Evolutionary conservation across 2,329 filamentous ascomycete species (phyloP).

Genomic region (Cladosporium sp.): DNA sequence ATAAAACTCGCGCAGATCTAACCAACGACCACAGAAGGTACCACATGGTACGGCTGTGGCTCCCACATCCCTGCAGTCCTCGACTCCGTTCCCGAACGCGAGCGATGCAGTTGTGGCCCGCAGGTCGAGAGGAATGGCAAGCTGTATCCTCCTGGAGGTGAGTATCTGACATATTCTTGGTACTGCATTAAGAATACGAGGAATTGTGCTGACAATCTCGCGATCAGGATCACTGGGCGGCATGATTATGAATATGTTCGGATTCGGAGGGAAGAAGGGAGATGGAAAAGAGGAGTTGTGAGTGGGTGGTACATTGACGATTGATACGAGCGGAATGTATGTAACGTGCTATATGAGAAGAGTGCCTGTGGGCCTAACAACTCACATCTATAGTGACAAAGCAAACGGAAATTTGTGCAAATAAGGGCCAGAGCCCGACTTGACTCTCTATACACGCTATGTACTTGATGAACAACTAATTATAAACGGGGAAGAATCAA

Average conservation of each 20-base stretch:
- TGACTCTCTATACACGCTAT: neutral
- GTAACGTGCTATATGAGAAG: no score
- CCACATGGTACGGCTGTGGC: constrained; percentile 34
- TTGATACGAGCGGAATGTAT: no score
- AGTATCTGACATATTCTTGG: neutral
- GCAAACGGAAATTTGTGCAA: no score
- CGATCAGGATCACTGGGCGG: neutral
- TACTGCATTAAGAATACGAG: neutral
- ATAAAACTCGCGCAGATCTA: neutral
- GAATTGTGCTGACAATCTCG: neutral
- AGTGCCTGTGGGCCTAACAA: no score
- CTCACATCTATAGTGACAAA: no score
- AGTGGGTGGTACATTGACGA: neutral
- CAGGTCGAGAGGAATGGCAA: constrained; percentile 55
- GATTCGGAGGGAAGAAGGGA: constrained; percentile 9
- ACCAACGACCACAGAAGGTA: constrained; percentile 21
- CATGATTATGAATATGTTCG: constrained; percentile 10
- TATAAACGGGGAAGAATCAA: neutral
- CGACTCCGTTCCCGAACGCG: constrained; percentile 49
- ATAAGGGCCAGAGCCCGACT: no score
- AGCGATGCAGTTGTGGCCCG: constrained; percentile 61
- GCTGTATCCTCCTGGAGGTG: constrained; percentile 50
- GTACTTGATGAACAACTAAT: neutral
- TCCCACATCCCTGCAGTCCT: constrained; percentile 59
- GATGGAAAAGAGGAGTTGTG: constrained; percentile 9